Percentiles rank a stretch among this genome's conserved stretches.
These are phyloP conservation scores for Daldinia grandis DNA, from an alignment of 495 filamentous ascomycete species.

Conservation along the genomic window DNA sequence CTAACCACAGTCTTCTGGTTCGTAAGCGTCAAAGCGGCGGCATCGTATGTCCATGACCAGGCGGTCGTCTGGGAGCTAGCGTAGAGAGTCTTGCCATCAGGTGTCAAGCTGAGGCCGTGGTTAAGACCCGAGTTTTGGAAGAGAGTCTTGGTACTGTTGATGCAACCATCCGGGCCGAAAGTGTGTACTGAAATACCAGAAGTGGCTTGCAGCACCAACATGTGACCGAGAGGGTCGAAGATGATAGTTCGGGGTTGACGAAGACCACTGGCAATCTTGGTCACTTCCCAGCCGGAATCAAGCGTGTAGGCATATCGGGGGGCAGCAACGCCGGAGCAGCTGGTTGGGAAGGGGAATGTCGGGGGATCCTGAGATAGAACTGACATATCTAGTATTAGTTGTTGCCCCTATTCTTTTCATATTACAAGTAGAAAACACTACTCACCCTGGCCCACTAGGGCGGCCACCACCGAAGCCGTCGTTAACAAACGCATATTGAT, in stretches of 20 bases:
- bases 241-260: slow-evolving; percentile 46
- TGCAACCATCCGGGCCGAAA: slow-evolving; percentile 58
- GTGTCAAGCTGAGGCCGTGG: slow-evolving; percentile 70
- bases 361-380: slow-evolving; percentile 37
- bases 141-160: slow-evolving; percentile 57
- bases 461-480: slow-evolving; percentile 27
- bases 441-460: slow-evolving; percentile 39
- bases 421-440: neutral
- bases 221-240: slow-evolving; percentile 48
- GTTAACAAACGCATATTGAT: slow-evolving; percentile 35
- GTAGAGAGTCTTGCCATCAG: slow-evolving; percentile 69
- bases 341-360: slow-evolving; percentile 40
- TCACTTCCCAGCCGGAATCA: slow-evolving; percentile 47
- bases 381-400: slow-evolving; percentile 13
- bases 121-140: slow-evolving; percentile 58
- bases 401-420: neutral
- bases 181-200: slow-evolving; percentile 61
- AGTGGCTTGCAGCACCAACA: slow-evolving; percentile 65
- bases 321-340: slow-evolving; percentile 45
- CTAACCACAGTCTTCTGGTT: slow-evolving; percentile 60
- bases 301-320: slow-evolving; percentile 41
- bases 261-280: slow-evolving; percentile 48
- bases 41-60: slow-evolving; percentile 68
- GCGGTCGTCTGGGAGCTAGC: slow-evolving; percentile 64
- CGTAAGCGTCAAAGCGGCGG: slow-evolving; percentile 51